These are phyloP conservation scores for Luzula sylvatica DNA, from an alignment of 176 grass and related monocot genomes.

Conservation along the genomic window DNA sequence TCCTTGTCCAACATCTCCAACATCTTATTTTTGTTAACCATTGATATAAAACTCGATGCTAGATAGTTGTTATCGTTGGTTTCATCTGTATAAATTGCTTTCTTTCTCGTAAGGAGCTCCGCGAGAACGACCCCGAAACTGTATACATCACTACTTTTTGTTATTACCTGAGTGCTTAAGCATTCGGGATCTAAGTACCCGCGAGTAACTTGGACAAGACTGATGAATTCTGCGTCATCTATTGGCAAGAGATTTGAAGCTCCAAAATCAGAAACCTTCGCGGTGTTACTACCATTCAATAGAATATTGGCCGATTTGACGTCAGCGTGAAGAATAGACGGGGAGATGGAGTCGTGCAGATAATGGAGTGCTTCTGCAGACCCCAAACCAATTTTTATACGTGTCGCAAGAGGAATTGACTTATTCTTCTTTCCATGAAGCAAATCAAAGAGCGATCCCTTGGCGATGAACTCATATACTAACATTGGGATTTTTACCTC, in stretches of 20 bases:
- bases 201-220: background rate
- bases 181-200: slow-evolving; percentile 13
- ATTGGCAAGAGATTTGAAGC: background rate
- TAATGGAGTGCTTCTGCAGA: slow-evolving; percentile 17
- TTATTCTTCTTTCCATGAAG: slow-evolving; percentile 8
- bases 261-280: slow-evolving; percentile 5
- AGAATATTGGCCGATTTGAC: slow-evolving; percentile 7
- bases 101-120: slow-evolving; percentile 8
- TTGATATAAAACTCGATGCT: too few relatives aligned
- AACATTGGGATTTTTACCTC: too few relatives aligned
- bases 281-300: too few relatives aligned
- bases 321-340: slow-evolving; percentile 9
- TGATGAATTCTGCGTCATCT: background rate
- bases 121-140: slow-evolving; percentile 8
- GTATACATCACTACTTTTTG: slow-evolving; percentile 4
- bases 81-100: too few relatives aligned
- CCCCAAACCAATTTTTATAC: slow-evolving; percentile 12
- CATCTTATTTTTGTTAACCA: too few relatives aligned
- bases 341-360: background rate
- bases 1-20: too few relatives aligned
- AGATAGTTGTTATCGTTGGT: too few relatives aligned
- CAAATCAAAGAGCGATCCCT: slow-evolving; percentile 17
- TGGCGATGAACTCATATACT: too few relatives aligned
- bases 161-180: background rate
- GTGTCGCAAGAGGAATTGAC: background rate